Evolutionary conservation across 1,139 yeast species (phyloP).

Genomic region (Zygotorulaspora mrakii): DNA sequence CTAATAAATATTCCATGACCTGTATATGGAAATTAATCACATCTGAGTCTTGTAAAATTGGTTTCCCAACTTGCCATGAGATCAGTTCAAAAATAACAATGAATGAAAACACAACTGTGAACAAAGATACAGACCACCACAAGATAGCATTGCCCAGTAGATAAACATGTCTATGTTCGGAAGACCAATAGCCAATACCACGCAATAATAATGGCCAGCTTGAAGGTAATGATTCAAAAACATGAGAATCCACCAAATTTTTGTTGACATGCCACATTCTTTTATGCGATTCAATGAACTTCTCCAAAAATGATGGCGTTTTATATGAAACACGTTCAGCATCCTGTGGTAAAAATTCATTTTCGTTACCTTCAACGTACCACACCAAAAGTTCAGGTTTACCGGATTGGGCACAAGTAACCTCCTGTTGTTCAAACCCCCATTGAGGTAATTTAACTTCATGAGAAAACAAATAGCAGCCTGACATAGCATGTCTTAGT

Average conservation of each 20-base stretch:
- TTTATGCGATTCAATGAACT: constrained; percentile 72
- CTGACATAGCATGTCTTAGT: constrained; percentile 84
- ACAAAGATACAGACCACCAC: constrained; percentile 81
- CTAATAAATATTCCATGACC: constrained; percentile 62
- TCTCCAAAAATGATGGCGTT: constrained; percentile 58
- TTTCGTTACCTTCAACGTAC: constrained; percentile 80
- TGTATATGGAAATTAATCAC: constrained; percentile 71
- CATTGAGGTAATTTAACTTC: constrained; percentile 84
- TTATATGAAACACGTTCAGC: constrained; percentile 62
- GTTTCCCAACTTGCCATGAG: constrained; percentile 71
- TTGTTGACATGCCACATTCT: constrained; percentile 91
- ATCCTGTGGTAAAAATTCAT: constrained; percentile 43
- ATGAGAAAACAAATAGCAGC: constrained; percentile 85
- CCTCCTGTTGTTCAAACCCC: constrained; percentile 98
- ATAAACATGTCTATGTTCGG: constrained; percentile 73
- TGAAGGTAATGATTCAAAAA: constrained; percentile 81
- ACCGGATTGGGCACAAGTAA: constrained; percentile 85
- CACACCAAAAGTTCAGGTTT: constrained; percentile 69
- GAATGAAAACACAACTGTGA: constrained; percentile 51
- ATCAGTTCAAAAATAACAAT: constrained; percentile 55
- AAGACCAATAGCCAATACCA: constrained; percentile 94
- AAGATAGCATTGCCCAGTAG: constrained; percentile 84
- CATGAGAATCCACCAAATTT: constrained; percentile 79
- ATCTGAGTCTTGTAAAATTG: constrained; percentile 48
- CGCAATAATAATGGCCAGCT: constrained; percentile 87